These are phyloP conservation scores for Jatropha curcas DNA, from an alignment of 345 rosid genomes.

Conservation along the genomic window DNA sequence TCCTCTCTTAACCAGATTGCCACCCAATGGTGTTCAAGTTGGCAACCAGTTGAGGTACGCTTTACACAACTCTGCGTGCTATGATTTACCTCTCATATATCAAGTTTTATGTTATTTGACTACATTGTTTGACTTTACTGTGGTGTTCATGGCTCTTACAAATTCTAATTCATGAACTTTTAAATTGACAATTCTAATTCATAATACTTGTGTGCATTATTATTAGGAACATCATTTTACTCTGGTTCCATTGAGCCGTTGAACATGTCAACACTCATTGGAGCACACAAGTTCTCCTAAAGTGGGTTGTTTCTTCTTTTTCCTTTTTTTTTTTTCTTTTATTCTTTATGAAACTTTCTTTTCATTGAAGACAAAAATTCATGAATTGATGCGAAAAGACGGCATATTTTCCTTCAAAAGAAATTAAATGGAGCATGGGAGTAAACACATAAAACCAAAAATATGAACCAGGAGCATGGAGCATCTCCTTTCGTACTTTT, in stretches of 20 bases:
- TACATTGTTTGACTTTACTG: not conserved
- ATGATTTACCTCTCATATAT: not conserved
- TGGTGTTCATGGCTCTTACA: not conserved
- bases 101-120: not conserved
- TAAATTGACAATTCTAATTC: too few species aligned
- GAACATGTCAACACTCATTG: not conserved
- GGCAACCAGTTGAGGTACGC: conserved; percentile 84
- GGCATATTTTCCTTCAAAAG: too few species aligned
- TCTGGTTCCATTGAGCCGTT: not conserved
- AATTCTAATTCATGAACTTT: not conserved
- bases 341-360: too few species aligned
- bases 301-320: not conserved
- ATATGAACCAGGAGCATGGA: not conserved
- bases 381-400: too few species aligned
- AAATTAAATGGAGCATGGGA: too few species aligned
- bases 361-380: too few species aligned
- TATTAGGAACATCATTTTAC: not conserved
- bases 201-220: too few species aligned
- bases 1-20: conserved; percentile 42
- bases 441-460: too few species aligned
- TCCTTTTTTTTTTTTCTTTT: too few species aligned
- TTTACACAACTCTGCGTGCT: conserved; percentile 3
- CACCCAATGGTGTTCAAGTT: conserved; percentile 52
- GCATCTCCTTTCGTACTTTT: not conserved
- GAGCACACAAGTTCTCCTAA: conserved; percentile 1